phyloP scores from a whole-genome alignment of 2,329 filamentous ascomycete genomes.

The Mollisiaceae sp. region DNA sequence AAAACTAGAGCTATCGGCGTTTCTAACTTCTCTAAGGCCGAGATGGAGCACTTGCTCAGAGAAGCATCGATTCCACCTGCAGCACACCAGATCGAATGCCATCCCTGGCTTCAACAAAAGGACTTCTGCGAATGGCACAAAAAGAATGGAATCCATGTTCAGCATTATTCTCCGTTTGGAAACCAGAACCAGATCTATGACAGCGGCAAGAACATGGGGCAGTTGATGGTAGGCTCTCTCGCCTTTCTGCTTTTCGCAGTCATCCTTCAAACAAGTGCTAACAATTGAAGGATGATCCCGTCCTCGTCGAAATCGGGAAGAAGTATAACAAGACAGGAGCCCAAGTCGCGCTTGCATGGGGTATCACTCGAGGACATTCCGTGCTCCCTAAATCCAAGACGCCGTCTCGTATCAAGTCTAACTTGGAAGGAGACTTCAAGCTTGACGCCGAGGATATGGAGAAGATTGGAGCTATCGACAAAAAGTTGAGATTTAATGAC shows the following conservation, averaged over 20 bases:
- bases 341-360: constrained; percentile 65
- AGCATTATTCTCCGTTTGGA: constrained; percentile 57
- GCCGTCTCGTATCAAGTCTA: constrained; percentile 62
- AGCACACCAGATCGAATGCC: constrained; percentile 62
- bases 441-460: constrained; percentile 61
- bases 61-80: constrained; percentile 56
- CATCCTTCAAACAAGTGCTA: background rate
- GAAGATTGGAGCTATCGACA: constrained; percentile 57
- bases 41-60: constrained; percentile 48
- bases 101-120: constrained; percentile 57
- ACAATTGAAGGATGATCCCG: constrained; percentile 54
- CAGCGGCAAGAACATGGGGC: constrained; percentile 60
- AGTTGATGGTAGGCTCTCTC: constrained; percentile 35
- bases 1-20: constrained; percentile 64
- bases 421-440: constrained; percentile 68
- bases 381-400: constrained; percentile 69
- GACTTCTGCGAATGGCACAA: constrained; percentile 53
- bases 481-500: constrained; percentile 67
- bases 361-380: constrained; percentile 58
- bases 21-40: constrained; percentile 59
- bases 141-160: constrained; percentile 50
- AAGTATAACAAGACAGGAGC: constrained; percentile 61
- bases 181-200: constrained; percentile 67
- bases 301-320: constrained; percentile 58
- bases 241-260: background rate